These are phyloP conservation scores for Acer yangbiense DNA, from an alignment of 345 rosid species.

Conservation along the genomic window DNA sequence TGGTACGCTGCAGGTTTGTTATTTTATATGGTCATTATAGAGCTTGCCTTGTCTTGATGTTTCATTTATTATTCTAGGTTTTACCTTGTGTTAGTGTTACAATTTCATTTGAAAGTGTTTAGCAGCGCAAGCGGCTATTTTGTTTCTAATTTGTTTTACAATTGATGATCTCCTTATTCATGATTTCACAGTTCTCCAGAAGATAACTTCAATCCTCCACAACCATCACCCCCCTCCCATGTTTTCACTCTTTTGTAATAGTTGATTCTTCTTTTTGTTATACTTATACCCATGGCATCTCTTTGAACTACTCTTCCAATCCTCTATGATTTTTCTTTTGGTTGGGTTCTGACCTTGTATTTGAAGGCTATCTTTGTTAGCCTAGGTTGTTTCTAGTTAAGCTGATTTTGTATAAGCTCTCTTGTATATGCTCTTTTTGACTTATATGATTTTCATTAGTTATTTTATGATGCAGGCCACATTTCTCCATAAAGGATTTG, in stretches of 20 bases:
- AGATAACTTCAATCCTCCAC: not conserved
- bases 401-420: not conserved
- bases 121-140: not conserved
- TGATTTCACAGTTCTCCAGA: not conserved
- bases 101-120: not conserved
- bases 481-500: slow-evolving; percentile 93
- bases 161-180: not conserved
- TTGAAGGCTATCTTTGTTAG: no score
- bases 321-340: no score
- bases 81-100: not conserved
- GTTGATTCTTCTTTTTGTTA: no score
- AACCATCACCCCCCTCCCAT: not conserved
- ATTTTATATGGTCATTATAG: slow-evolving; percentile 20
- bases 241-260: not conserved
- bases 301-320: no score
- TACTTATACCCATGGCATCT: no score
- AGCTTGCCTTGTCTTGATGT: slow-evolving; percentile 11
- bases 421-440: not conserved
- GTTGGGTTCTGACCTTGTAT: no score
- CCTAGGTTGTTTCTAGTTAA: no score
- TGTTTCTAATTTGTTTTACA: slow-evolving; percentile 4
- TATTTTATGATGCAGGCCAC: slow-evolving; percentile 54
- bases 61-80: not conserved
- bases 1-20: slow-evolving; percentile 97
- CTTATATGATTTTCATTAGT: slow-evolving; percentile 8